phyloP scores from a whole-genome alignment of 441 rosid species.

The Arabidopsis lyrata region DNA sequence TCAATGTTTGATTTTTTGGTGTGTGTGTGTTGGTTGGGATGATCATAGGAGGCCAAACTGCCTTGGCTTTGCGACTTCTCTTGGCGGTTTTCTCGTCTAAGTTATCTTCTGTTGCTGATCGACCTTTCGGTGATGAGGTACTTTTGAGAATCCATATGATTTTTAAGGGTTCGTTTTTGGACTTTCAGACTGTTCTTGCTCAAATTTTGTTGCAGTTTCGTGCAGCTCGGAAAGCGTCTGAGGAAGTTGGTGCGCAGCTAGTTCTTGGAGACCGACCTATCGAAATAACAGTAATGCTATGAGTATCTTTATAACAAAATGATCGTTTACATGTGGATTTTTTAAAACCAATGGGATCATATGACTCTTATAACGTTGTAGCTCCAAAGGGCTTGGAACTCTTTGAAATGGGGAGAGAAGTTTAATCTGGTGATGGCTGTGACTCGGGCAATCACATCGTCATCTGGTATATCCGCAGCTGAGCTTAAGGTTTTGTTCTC shows the following conservation, averaged over 20 bases:
- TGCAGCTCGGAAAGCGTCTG: constrained; percentile 80
- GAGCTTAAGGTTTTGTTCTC: constrained; percentile 54
- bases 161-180: not conserved
- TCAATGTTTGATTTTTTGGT: not conserved
- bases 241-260: constrained; percentile 87
- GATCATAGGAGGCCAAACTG: constrained; percentile 79
- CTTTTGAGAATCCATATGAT: not conserved
- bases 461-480: constrained; percentile 50
- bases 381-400: constrained; percentile 90
- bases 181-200: not conserved
- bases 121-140: constrained; percentile 91
- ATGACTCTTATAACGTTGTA: constrained; percentile 38
- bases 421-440: constrained; percentile 58
- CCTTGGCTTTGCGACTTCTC: constrained; percentile 81
- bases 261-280: constrained; percentile 91
- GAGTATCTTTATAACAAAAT: not conserved
- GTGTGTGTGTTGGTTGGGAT: constrained; percentile 15
- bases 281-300: constrained; percentile 65
- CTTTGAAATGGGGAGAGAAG: constrained; percentile 67
- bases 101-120: constrained; percentile 70
- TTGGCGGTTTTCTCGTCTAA: constrained; percentile 84
- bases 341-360: not conserved
- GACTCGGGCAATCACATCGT: constrained; percentile 65
- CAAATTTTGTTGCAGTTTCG: constrained; percentile 62
- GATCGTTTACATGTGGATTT: not conserved